Base-by-base conservation (phyloP, 2,329 filamentous ascomycete species). In the Cercospora zeina region DNA sequence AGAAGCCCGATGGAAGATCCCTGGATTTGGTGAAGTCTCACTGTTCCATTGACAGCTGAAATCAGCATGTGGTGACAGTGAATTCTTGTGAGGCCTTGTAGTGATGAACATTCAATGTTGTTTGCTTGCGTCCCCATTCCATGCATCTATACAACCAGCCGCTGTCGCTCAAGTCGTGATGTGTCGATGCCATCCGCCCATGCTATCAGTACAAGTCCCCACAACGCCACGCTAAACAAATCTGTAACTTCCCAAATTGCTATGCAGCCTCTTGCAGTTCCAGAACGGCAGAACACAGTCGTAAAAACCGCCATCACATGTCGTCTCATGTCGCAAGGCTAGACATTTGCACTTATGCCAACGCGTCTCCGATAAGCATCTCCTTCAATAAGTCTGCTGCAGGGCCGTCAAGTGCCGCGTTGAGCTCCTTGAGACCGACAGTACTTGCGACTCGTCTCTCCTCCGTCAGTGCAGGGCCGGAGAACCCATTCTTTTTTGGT, bases 391-490 rank as follows among this genome's bases (percentile, higher is more conserved):
- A 67, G 42, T 74, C 75, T 24, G 70, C 73, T 10, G 73, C 75
- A 50, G 71, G 67, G 1, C 75, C 76, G 37, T 75, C 69, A 13
- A 77, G 63, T 39, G 68, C 67, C 13, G 65, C 69, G 34, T 58
- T 59, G 47, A 77, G 45, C 66, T 77, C 76, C 59, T 73, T 73
- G 33, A 71, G 59, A 1, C 71, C 73, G 13, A 77, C 72, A 27
- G 66, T 66, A 65, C 73, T 74, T 31, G 73, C 71, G 13, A 77
- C 66, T 49, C 73, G 71, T 59, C 71, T 71, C 75, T 96, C 92
- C 68, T 96, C 91, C 1, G 80, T 79, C 19, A 73, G 70, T n/a
- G 71, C 65, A 76, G 80, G 72, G 30, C 63, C 65, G 2, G 64
- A 68, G 58, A 72, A 72, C 73, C 83, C 75, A 78, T 76, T 73